A percentile compares a stretch with the other conserved stretches of the same genome.
Conservation (phyloP, 148 eudicot species). For the Spergularia bocconei region DNA sequence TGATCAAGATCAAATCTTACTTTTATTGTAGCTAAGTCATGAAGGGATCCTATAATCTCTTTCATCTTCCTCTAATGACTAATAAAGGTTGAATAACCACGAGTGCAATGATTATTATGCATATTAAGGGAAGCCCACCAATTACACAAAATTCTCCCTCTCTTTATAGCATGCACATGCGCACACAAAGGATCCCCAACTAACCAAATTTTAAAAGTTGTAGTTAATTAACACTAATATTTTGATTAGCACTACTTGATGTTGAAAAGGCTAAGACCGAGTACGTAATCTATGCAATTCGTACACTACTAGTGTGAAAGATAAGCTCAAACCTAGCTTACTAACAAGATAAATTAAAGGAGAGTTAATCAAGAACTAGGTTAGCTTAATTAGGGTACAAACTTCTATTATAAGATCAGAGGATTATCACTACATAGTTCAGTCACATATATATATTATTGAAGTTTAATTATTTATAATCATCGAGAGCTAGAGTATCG, state of each 20-base stretch:
- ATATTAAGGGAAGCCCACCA: slow-evolving; percentile 21
- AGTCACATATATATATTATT: too few relatives aligned
- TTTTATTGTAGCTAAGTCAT: slow-evolving; percentile 13
- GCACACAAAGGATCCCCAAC: slow-evolving; percentile 27
- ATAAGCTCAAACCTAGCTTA: neutral
- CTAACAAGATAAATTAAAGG: neutral
- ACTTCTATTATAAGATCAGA: too few relatives aligned
- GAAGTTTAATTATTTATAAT: too few relatives aligned
- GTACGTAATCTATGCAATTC: neutral
- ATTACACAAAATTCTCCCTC: slow-evolving; percentile 14
- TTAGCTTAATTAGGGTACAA: too few relatives aligned
- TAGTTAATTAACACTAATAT: neutral
- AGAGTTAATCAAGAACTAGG: neutral
- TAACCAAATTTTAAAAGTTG: slow-evolving; percentile 4
- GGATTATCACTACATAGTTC: too few relatives aligned
- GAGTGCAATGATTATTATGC: slow-evolving; percentile 39
- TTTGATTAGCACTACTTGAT: neutral
- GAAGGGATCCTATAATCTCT: slow-evolving; percentile 23
- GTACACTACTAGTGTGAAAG: neutral
- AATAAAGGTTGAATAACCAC: slow-evolving; percentile 27
- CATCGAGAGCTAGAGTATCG: too few relatives aligned
- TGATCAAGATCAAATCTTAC: slow-evolving; percentile 17
- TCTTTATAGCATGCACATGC: slow-evolving; percentile 34
- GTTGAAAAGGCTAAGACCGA: slow-evolving; percentile 20
- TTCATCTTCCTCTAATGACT: neutral